Evolutionary conservation across 169 alveolate species (phyloP).

Genomic region (Plasmodium reichenowi): DNA sequence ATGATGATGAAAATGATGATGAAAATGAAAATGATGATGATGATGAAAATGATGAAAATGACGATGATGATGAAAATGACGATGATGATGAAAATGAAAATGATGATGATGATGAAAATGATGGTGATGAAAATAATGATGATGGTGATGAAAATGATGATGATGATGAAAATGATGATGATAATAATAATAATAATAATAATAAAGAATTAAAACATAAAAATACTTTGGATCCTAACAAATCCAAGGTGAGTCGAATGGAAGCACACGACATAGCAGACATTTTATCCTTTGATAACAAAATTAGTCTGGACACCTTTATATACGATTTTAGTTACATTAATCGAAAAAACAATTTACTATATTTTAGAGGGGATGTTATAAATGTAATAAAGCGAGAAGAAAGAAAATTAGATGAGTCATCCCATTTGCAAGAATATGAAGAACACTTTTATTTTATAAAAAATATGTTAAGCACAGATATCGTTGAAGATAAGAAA

Average conservation of each 20-base stretch:
- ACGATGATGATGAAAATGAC: neutral
- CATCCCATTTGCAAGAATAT: slow-evolving; percentile 2
- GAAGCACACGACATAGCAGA: slow-evolving; percentile 25
- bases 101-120: neutral
- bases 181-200: neutral
- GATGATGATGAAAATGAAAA: neutral
- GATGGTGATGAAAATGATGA: neutral
- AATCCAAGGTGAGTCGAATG: neutral
- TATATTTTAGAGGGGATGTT: slow-evolving; percentile 65
- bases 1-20: too few relatives aligned
- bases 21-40: neutral
- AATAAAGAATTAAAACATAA: neutral
- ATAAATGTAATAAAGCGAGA: slow-evolving; percentile 35
- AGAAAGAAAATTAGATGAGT: neutral
- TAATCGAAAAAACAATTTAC: slow-evolving; percentile 21
- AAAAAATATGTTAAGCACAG: neutral
- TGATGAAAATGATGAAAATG: neutral
- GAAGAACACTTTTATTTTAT: slow-evolving; percentile 36
- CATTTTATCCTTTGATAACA: slow-evolving; percentile 37
- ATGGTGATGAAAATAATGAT: neutral
- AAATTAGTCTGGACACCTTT: slow-evolving; percentile 42
- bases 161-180: neutral
- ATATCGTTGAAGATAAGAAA: slow-evolving; percentile 3
- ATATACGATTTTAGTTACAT: slow-evolving; percentile 27
- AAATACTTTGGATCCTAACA: neutral